These are phyloP conservation scores for Hansenula lynferdii DNA, from an alignment of 1,139 yeast genomes.

Conservation along the genomic window DNA sequence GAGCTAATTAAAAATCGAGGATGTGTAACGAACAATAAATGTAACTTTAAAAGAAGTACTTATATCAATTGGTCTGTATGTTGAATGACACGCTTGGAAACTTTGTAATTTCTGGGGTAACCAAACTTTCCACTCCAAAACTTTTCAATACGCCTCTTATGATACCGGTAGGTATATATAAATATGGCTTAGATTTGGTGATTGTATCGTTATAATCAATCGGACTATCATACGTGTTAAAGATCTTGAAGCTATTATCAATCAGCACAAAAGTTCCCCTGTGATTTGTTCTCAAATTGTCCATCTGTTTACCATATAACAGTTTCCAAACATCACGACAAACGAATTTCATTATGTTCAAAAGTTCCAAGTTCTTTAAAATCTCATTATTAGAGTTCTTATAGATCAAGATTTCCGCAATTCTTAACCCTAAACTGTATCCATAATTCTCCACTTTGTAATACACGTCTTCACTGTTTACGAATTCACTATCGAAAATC, in stretches of 20 bases:
- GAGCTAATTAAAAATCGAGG: too few species aligned
- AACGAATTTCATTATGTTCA: slow-evolving; percentile 85
- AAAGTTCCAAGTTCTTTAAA: slow-evolving; percentile 49
- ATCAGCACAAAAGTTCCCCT: slow-evolving; percentile 78
- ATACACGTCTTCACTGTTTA: slow-evolving; percentile 48
- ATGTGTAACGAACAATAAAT: neutral
- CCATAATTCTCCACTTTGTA: slow-evolving; percentile 68
- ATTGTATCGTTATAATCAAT: slow-evolving; percentile 43
- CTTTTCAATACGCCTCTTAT: slow-evolving; percentile 75
- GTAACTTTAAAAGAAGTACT: slow-evolving; percentile 12
- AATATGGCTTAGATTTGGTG: slow-evolving; percentile 45
- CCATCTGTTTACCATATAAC: slow-evolving; percentile 82
- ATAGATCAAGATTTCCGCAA: slow-evolving; percentile 69
- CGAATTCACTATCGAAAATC: slow-evolving; percentile 31
- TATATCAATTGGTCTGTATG: slow-evolving; percentile 51
- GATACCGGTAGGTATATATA: slow-evolving; percentile 82
- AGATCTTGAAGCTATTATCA: slow-evolving; percentile 57
- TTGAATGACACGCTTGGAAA: slow-evolving; percentile 70
- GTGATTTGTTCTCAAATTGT: slow-evolving; percentile 87
- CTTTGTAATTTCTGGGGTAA: slow-evolving; percentile 60
- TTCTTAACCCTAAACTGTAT: slow-evolving; percentile 64
- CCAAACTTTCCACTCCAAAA: slow-evolving; percentile 63
- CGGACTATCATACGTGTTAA: slow-evolving; percentile 51
- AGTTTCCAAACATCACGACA: slow-evolving; percentile 90
- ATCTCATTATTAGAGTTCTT: slow-evolving; percentile 41